Evolutionary conservation across 768 basidiomycete genomes (phyloP).

Genomic region (Calocybe cyanea): DNA sequence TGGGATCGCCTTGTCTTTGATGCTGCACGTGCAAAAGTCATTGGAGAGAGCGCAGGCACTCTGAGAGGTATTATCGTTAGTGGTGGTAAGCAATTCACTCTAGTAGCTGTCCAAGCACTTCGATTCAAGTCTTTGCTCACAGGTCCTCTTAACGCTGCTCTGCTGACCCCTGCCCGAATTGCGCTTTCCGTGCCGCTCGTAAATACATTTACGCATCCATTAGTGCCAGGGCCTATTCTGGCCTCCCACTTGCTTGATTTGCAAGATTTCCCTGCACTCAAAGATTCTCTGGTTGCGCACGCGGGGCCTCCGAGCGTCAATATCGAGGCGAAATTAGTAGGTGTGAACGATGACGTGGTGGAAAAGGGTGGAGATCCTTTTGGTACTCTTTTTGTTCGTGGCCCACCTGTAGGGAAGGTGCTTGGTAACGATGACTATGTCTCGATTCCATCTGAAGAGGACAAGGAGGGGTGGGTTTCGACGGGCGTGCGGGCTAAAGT

Average conservation of each 20-base stretch:
- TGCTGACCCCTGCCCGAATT: constrained; percentile 62
- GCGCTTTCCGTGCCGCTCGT: constrained; percentile 77
- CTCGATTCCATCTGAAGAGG: constrained; percentile 26
- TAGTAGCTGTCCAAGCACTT: constrained; percentile 14
- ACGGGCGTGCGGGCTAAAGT: constrained; percentile 44
- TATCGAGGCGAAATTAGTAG: constrained; percentile 76
- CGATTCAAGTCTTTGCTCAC: constrained; percentile 1
- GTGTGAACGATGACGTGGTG: constrained; percentile 59
- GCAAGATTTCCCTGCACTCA: constrained; percentile 55
- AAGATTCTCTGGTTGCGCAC: constrained; percentile 34
- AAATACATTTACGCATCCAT: constrained; percentile 54
- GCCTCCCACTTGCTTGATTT: constrained; percentile 84
- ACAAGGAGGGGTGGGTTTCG: constrained; percentile 42
- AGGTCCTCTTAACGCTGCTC: constrained; percentile 49
- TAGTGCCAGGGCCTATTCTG: constrained; percentile 73
- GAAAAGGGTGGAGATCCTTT: constrained; percentile 65
- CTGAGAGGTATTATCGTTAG: constrained; percentile 69
- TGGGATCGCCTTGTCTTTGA: constrained; percentile 83
- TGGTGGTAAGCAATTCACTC: constrained; percentile 47
- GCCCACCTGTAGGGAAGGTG: constrained; percentile 66
- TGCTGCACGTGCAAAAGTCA: constrained; percentile 51
- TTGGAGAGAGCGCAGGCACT: constrained; percentile 59
- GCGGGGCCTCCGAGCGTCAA: constrained; percentile 84
- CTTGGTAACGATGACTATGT: constrained; percentile 40
- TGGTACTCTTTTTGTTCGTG: constrained; percentile 61